These are phyloP conservation scores for Cercospora sp. DNA, from an alignment of 2,329 filamentous ascomycete species.

Conservation along the genomic window DNA sequence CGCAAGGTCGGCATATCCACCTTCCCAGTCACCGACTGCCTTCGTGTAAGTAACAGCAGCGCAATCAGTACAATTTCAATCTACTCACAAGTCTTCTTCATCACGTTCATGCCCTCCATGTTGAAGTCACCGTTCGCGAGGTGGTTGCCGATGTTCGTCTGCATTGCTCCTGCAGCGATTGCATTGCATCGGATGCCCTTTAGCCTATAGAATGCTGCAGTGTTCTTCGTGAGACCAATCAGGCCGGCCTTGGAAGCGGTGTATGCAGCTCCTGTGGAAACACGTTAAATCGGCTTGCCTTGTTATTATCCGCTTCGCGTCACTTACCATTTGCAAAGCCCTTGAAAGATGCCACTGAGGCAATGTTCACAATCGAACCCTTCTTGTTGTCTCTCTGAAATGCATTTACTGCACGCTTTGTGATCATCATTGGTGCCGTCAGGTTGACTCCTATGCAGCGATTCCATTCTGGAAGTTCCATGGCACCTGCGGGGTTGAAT, in stretches of 20 bases:
- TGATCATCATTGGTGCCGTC: constrained; percentile 56
- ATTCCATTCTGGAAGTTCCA: constrained; percentile 53
- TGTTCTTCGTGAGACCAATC: constrained; percentile 58
- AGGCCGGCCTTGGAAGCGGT: constrained; percentile 57
- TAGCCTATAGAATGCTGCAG: constrained; percentile 56
- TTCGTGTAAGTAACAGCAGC: background rate
- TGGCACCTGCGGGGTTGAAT: constrained; percentile 54
- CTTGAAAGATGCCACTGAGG: constrained; percentile 48
- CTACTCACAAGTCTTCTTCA: constrained; percentile 31
- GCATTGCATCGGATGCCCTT: constrained; percentile 50
- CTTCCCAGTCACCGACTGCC: constrained; percentile 29
- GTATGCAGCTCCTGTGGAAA: constrained; percentile 41
- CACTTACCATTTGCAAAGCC: constrained; percentile 45
- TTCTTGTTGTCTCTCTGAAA: constrained; percentile 48
- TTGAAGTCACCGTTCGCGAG: constrained; percentile 39
- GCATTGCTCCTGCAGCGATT: constrained; percentile 53
- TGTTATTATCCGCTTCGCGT: background rate
- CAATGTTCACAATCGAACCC: constrained; percentile 56
- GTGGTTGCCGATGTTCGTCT: constrained; percentile 55
- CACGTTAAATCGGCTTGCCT: constrained; percentile 7
- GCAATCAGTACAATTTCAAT: background rate
- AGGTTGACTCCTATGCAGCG: constrained; percentile 58
- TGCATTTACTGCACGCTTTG: constrained; percentile 53
- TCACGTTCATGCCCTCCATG: constrained; percentile 33
- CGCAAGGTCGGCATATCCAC: constrained; percentile 27